Evolutionary conservation across 805 yeast genomes (phyloP), one percentile per base, ranked within the genome.

Genomic region (Candida coleopterorum): DNA sequence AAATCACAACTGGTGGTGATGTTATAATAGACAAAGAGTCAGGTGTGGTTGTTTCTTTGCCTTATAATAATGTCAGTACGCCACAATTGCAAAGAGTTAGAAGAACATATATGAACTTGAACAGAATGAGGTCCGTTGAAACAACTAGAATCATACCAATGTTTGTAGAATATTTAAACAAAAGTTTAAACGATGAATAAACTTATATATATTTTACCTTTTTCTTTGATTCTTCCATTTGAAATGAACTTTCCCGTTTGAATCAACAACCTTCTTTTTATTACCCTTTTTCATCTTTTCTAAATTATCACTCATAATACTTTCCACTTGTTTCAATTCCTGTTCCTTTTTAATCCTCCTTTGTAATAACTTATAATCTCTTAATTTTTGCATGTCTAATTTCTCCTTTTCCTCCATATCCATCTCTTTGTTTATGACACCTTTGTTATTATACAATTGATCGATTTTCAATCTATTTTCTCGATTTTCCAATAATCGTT

Each of bases 211-310:
- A 29, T 4, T 5, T 49, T 48, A 74, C 43, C 69, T 56, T 60
- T 83, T 85, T 55, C 94, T 74, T 53, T 77, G 78, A 48, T 75
- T 82, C 56, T 81, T 85, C 95, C 97, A 90, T 63, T 86, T 86
- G 64, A 75, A 93, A 2, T 72, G 68, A 0, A 75, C 74, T 39
- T 74, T 73, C 4, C 97, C 97, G 23, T 76, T 72, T 11, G 71
- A 64, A 39, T 72, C 82, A 3, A 72, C 68, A 4, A 82, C 57
- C 65, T 88, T 88, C 72, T 81, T 84, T 63, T 85, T 85, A 42
- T 79, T 77, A 0, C 97, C 97, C 46, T 80, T 83, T 57, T 86
- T 86, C 95, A 90, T 87, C 38, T 88, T 42, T 53, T 89, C 95
- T 43, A 84, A 77, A 50, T 88, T 94, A 39, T 75, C 49, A 39